Conservation (phyloP, 768 basidiomycete genomes). For the Leccinellum rugosiceps region DNA sequence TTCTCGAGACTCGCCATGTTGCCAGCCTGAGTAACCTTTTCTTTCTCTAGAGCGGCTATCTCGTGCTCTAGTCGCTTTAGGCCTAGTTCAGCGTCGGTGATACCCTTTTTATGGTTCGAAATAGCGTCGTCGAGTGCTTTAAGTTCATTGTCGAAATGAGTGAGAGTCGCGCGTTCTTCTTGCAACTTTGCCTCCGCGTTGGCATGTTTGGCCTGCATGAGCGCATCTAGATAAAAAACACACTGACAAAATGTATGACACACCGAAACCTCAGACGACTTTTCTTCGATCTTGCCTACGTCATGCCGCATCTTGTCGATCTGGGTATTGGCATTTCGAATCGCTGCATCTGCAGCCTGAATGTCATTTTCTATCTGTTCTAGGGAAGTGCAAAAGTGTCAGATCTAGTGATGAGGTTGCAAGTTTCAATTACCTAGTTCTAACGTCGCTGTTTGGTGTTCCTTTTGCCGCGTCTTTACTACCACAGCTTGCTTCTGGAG, state of each 20-base stretch:
- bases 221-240: neutral
- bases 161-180: constrained; percentile 84
- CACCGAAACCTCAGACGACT: constrained; percentile 36
- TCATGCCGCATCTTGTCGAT: constrained; percentile 60
- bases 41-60: constrained; percentile 58
- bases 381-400: neutral
- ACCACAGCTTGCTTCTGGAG: constrained; percentile 77
- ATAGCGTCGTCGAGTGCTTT: constrained; percentile 78
- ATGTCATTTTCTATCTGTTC: constrained; percentile 34
- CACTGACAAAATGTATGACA: neutral
- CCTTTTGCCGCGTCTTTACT: constrained; percentile 87
- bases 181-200: constrained; percentile 69
- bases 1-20: constrained; percentile 67
- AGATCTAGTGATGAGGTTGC: neutral
- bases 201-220: constrained; percentile 48
- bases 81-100: constrained; percentile 62
- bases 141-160: constrained; percentile 85
- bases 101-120: constrained; percentile 73
- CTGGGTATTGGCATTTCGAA: constrained; percentile 36
- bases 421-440: constrained; percentile 67
- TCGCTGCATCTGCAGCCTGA: constrained; percentile 17
- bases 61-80: constrained; percentile 71
- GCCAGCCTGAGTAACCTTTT: constrained; percentile 53
- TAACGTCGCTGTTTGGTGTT: constrained; percentile 79
- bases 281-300: constrained; percentile 52